phyloP scores from a whole-genome alignment of 495 filamentous ascomycete species.

The Annulohypoxylon moriforme region DNA sequence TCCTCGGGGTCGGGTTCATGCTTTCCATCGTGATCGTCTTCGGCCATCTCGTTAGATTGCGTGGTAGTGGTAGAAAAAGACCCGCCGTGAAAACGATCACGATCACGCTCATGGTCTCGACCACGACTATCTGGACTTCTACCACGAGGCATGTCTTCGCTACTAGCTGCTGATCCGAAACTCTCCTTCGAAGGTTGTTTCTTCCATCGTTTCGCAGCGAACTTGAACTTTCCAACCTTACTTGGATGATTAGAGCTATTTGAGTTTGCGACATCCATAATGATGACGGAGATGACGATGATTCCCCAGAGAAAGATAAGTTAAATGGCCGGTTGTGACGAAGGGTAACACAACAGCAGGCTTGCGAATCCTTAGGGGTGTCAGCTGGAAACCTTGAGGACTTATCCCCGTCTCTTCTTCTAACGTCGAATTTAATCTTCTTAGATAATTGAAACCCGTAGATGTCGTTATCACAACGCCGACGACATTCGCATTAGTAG shows the following conservation, averaged over 20 bases:
- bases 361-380: conserved; percentile 11
- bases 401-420: neutral
- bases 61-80: conserved; percentile 43
- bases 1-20: conserved; percentile 26
- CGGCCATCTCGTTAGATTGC: conserved; percentile 40
- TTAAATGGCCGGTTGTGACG: neutral
- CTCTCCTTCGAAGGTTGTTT: conserved; percentile 54
- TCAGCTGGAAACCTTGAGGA: neutral
- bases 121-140: conserved; percentile 38
- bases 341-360: conserved; percentile 29
- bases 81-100: conserved; percentile 36
- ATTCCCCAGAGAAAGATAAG: neutral
- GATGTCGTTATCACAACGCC: neutral
- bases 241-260: conserved; percentile 42
- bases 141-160: conserved; percentile 46
- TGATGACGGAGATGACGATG: conserved; percentile 28
- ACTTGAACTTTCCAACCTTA: conserved; percentile 59
- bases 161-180: conserved; percentile 50
- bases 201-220: conserved; percentile 58
- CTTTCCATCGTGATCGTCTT: conserved; percentile 26
- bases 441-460: neutral
- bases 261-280: conserved; percentile 42
- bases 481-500: conserved; percentile 2
- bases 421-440: neutral
- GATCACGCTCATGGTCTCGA: conserved; percentile 41